Evolutionary conservation across 139 green algal genomes (phyloP).

Genomic region (Picochlorum sp.): DNA sequence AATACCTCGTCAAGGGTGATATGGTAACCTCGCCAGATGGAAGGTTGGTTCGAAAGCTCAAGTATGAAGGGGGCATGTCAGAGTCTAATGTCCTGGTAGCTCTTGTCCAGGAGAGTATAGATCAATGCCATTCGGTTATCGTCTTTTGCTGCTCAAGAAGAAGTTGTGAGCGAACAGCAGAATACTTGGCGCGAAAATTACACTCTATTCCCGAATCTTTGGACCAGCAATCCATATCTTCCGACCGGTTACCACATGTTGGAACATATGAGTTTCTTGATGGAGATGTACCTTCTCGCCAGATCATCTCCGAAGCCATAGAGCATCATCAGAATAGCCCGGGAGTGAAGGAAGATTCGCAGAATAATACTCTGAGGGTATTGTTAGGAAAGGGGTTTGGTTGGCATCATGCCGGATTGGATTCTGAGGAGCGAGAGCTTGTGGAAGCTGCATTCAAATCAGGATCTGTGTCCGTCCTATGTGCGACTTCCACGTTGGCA

Average conservation of each 20-base stretch:
- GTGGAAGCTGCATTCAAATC: conserved; percentile 71
- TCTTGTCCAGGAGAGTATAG: conserved; percentile 25
- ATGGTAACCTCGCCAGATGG: conserved; percentile 33
- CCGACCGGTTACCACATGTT: neutral
- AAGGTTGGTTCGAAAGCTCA: conserved; percentile 37
- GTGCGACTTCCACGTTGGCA: conserved; percentile 88
- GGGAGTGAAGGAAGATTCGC: neutral
- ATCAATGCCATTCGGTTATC: conserved; percentile 55
- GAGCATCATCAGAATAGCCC: neutral
- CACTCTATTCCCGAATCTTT: conserved; percentile 33
- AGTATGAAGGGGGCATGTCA: neutral
- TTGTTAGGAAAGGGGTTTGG: conserved; percentile 51
- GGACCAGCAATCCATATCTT: no score
- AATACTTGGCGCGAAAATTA: conserved; percentile 15
- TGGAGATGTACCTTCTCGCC: neutral
- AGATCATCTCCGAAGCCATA: conserved; percentile 3
- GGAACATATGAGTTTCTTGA: neutral
- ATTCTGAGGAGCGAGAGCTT: conserved; percentile 48
- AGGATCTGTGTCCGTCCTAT: conserved; percentile 76
- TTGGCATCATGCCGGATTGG: conserved; percentile 71
- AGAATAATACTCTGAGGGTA: conserved; percentile 2
- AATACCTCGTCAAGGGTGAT: conserved; percentile 57
- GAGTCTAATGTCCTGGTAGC: conserved; percentile 56
- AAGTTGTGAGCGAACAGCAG: conserved; percentile 31
- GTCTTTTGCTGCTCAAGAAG: conserved; percentile 77